Evolutionary conservation across 2,329 filamentous ascomycete species (phyloP), one percentile per base, ranked within the genome.

Genomic region (Cadophora sp.): DNA sequence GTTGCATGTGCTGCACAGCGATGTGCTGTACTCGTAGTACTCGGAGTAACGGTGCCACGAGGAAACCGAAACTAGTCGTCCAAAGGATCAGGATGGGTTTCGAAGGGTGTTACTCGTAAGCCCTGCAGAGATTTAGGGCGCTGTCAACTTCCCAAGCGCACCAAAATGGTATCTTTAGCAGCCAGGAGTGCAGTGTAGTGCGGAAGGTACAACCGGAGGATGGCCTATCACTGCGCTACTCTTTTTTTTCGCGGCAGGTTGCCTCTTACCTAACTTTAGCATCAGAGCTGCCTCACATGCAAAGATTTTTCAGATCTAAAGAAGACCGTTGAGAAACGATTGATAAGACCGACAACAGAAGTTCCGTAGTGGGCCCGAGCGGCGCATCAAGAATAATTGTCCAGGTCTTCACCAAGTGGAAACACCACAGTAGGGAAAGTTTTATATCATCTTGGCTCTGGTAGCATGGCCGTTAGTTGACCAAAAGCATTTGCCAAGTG

Each of bases 401-500:
- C 43, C 40, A 43, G 40, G 19, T 22, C 7, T 48, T 22, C 7
- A 48, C 19, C 19, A 48, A 22, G 43, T 48, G 43, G 43, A 48
- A 22, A 48, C 43, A 22, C 5, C 16, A 34, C 7, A 43, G 37
- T 43, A 43, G n/a, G 22, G 19, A 31, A 43, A 40, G 34, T 59
- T 59, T 40, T 12, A 24, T 27, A 43, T 26, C 9, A 40, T 40
- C 12, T n/a, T 24, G n/a, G 9, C 22, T 34, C 9, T 24, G 29
- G 22, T 14, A 4, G 14, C 34, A 37, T 11, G 11, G 34, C 12
- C 34, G 56, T 59, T 27, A 11, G n/a, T 37, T 31, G 55, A 22
- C 56, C 34, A 43, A 26, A 59, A 59, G 56, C 34, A 59, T 40
- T 43, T 26, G 34, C 56, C 56, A 59, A 40, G 56, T 14, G 16